These are phyloP conservation scores for Acrocalymma vagum DNA, from an alignment of 2,329 filamentous ascomycete species.

Conservation along the genomic window DNA sequence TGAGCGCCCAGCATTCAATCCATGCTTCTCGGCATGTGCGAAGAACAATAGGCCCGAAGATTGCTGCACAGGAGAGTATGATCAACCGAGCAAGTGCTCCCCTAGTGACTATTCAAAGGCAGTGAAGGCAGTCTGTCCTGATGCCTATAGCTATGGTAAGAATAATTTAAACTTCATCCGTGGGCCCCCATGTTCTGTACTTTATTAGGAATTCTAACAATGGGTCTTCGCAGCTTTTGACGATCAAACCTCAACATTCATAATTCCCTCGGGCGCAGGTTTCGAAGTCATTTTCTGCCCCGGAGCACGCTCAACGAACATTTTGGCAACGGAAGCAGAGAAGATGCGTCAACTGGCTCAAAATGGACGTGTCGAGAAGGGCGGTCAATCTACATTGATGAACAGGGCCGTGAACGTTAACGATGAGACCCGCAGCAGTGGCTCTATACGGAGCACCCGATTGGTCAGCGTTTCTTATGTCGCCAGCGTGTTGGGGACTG, in stretches of 20 bases:
- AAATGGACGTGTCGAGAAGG: conserved; percentile 35
- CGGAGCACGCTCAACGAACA: conserved; percentile 59
- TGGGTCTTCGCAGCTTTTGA: conserved; percentile 59
- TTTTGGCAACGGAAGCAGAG: conserved; percentile 50
- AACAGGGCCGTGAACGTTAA: conserved; percentile 22
- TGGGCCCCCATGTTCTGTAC: conserved; percentile 2
- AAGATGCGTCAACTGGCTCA: conserved; percentile 44
- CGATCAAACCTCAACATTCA: conserved; percentile 65
- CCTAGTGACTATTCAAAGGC: conserved; percentile 73
- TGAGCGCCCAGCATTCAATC: conserved; percentile 74
- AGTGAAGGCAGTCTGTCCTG: conserved; percentile 80
- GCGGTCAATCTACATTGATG: conserved; percentile 27
- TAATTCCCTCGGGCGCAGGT: conserved; percentile 71
- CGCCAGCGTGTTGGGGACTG: too few relatives aligned
- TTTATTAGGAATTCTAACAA: conserved; percentile 1
- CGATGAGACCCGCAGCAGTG: conserved; percentile 26
- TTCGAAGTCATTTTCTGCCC: conserved; percentile 85
- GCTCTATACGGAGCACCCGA: conserved; percentile 18
- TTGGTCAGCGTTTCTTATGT: too few relatives aligned
- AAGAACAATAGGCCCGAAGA: conserved; percentile 72
- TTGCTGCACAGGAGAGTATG: conserved; percentile 78
- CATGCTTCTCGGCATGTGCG: conserved; percentile 80
- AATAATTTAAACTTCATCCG: conserved; percentile 19
- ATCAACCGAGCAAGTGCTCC: conserved; percentile 69
- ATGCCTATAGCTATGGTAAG: conserved; percentile 83